Conservation (phyloP, 306 rosid genomes). For the Pyrus bretschneideri region DNA sequence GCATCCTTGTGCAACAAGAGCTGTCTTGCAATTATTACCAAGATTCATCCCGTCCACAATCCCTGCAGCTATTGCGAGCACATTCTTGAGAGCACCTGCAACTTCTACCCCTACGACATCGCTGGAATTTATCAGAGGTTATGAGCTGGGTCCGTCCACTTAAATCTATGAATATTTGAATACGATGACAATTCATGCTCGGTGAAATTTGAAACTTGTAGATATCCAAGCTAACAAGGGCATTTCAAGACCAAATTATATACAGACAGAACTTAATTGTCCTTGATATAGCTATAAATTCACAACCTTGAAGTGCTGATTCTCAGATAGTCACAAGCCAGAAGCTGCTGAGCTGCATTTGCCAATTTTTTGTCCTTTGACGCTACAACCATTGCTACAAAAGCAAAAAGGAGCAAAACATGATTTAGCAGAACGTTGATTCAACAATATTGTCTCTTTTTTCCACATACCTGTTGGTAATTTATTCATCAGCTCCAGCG, state of each 20-base stretch:
- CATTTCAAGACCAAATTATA: neutral
- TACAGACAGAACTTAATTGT: neutral
- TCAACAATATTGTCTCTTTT: neutral
- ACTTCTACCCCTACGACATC: constrained; percentile 99
- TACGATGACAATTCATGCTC: neutral
- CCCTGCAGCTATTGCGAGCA: constrained; percentile 93
- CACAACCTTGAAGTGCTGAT: constrained; percentile 91
- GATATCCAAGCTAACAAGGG: neutral
- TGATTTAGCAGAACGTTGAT: neutral
- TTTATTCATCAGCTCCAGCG: constrained; percentile 74
- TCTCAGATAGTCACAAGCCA: constrained; percentile 73
- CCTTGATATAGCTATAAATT: constrained; percentile 6
- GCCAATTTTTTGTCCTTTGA: constrained; percentile 87
- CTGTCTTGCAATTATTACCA: constrained; percentile 94
- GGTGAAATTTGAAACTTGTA: neutral
- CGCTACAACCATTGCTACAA: constrained; percentile 88
- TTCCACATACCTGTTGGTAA: constrained; percentile 70
- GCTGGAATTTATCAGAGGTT: constrained; percentile 89
- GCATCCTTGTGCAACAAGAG: constrained; percentile 95
- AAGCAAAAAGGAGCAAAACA: constrained; percentile 15
- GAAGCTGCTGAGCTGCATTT: constrained; percentile 68
- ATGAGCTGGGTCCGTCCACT: constrained; percentile 46
- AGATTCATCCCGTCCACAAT: constrained; percentile 95
- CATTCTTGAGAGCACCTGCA: constrained; percentile 95
- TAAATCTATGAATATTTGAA: constrained; percentile 2